Evolutionary conservation across 306 rosid species (phyloP), one percentile per base, ranked within the genome.

Genomic region (Datisca glomerata): DNA sequence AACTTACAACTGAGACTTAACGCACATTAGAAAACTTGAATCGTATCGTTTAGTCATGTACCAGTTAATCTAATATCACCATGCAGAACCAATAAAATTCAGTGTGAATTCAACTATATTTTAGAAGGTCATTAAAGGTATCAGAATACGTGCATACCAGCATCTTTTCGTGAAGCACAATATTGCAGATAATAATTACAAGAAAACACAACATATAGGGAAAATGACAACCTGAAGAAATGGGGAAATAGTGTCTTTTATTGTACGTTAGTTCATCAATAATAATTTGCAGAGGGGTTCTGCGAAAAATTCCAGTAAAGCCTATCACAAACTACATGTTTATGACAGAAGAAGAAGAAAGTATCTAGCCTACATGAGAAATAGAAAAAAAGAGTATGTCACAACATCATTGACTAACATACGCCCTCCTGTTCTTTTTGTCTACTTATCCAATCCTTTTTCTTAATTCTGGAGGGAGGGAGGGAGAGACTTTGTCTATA

Each of bases 261-360:
- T 47, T 57, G 75, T 87, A 87, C 39, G 86, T 75, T 48, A 87
- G 69, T 63, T 79, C 89, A 54, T 82, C 94, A 20, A 82, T 66
- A 63, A 83, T 59, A 57, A 87, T 65, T 68, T 79, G 32, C 67
- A 83, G 49, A 43, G 78, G 76, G 16, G 74, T 76, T 65, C 97
- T 87, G 89, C 61, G 64, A 47, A 61, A 69, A 43, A 41, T 55
- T 39, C 33, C 61, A 58, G 54, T 21, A 47, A 64, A 18, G n/a
- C 43, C 23, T 15, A 35, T 19, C 22, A 32, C 18, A 21, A 19
- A 35, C 22, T 7, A 12, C 29, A 15, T 9, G 3, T 7, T 13
- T 6, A 13, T 11, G 37, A 25, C 19, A 22, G 16, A 21, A 19
- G 44, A 9, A 21, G 29, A 56, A 15, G 38, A 32, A 28, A 21